Evolutionary conservation across 2,329 filamentous ascomycete species (phyloP).

Genomic region (Colletotrichum musae): DNA sequence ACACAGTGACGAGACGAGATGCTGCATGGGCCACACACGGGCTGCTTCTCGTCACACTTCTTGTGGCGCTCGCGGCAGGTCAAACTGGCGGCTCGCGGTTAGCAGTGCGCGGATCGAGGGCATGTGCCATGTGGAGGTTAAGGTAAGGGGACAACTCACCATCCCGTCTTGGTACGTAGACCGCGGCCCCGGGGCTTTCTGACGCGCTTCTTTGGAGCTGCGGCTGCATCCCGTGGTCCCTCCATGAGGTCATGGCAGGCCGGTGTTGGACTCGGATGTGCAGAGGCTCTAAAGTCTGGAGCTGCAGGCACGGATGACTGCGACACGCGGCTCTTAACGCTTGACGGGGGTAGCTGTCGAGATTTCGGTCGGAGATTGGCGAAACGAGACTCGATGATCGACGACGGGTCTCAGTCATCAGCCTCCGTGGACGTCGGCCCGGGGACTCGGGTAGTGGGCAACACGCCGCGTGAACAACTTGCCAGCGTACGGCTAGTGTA

Average conservation of each 20-base stretch:
- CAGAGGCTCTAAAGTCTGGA: background rate
- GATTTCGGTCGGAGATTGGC: constrained; percentile 6
- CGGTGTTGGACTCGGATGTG: constrained; percentile 1
- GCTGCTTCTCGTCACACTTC: constrained; percentile 64
- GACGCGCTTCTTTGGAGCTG: constrained; percentile 40
- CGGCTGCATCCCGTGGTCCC: constrained; percentile 26
- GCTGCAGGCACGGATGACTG: constrained; percentile 8
- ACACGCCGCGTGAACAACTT: constrained; percentile 4
- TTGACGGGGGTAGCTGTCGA: background rate
- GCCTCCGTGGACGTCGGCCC: constrained; percentile 5
- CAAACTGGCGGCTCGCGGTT: constrained; percentile 47
- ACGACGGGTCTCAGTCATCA: constrained; percentile 13
- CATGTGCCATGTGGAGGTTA: constrained; percentile 1
- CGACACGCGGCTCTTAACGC: constrained; percentile 32
- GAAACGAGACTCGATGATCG: constrained; percentile 15
- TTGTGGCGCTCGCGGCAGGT: constrained; percentile 63
- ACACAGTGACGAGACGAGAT: constrained; percentile 45
- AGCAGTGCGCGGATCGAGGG: constrained; percentile 10
- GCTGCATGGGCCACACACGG: constrained; percentile 45
- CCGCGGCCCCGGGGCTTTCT: constrained; percentile 59
- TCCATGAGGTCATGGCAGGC: constrained; percentile 37
- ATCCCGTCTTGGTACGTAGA: constrained; percentile 60
- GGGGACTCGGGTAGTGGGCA: background rate
- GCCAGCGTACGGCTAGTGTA: background rate
- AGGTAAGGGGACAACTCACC: constrained; percentile 44